Evolutionary conservation across 768 basidiomycete genomes (phyloP).

Genomic region (Suillus subaureus): DNA sequence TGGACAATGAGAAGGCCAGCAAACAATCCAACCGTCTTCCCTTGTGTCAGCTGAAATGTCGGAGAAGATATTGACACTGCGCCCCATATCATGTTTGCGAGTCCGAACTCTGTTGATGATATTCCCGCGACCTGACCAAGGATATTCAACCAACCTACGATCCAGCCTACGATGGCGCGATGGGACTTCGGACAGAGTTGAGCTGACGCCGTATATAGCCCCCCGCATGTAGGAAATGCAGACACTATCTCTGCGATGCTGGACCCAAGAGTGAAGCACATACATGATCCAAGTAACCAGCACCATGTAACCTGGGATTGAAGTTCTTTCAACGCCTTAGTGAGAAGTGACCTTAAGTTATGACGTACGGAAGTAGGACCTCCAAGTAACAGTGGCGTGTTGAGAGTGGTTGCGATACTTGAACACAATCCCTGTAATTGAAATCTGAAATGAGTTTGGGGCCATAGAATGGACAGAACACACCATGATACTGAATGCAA

Average conservation of each 20-base stretch:
- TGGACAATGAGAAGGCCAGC: conserved; percentile 75
- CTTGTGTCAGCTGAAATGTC: conserved; percentile 32
- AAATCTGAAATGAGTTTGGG: conserved; percentile 3
- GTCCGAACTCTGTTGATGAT: conserved; percentile 84
- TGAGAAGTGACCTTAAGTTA: not conserved
- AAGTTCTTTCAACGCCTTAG: not conserved
- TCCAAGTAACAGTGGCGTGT: conserved; percentile 68
- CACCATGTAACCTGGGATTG: conserved; percentile 59
- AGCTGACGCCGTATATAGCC: conserved; percentile 79
- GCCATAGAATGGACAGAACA: conserved; percentile 4
- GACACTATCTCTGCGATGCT: conserved; percentile 80
- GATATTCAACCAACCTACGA: conserved; percentile 84
- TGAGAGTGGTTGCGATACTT: conserved; percentile 77
- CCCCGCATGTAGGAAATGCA: conserved; percentile 75
- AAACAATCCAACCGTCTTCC: conserved; percentile 81
- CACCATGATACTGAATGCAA: conserved; percentile 80
- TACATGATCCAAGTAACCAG: conserved; percentile 70
- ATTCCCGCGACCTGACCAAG: conserved; percentile 85
- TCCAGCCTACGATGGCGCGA: conserved; percentile 72
- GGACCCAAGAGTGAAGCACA: conserved; percentile 75
- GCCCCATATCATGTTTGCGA: conserved; percentile 79
- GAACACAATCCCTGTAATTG: conserved; percentile 64
- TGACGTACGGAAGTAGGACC: conserved; percentile 65
- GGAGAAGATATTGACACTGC: conserved; percentile 44
- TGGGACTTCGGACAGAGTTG: conserved; percentile 62